Percentiles rank a stretch among this genome's conserved stretches.
Conservation (phyloP, 305 asterid species). For the Striga hermonthica region DNA sequence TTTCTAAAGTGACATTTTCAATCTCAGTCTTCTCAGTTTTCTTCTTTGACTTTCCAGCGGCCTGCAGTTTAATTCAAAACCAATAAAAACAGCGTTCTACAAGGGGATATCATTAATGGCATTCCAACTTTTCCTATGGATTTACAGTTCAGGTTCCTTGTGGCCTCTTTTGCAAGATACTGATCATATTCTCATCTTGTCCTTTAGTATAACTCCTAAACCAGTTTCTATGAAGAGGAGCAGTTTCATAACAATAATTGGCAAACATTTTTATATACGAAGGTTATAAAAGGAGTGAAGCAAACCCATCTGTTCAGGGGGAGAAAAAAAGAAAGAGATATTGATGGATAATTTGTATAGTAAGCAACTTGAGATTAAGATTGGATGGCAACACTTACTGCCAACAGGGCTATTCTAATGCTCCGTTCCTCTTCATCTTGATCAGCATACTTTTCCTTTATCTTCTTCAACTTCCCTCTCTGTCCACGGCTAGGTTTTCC, state of each 20-base stretch:
- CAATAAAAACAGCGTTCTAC: constrained; percentile 21
- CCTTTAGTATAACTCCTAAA: constrained; percentile 13
- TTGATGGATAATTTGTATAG: constrained; percentile 7
- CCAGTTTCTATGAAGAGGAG: constrained; percentile 19
- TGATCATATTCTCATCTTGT: no score
- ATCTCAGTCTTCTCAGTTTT: constrained; percentile 41
- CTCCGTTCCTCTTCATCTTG: constrained; percentile 96
- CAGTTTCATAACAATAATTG: constrained; percentile 22
- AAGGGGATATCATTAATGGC: constrained; percentile 15
- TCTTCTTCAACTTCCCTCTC: constrained; percentile 83
- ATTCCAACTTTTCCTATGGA: background rate
- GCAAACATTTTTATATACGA: constrained; percentile 13
- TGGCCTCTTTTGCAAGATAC: no score
- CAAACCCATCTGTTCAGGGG: background rate
- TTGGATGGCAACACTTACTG: constrained; percentile 50
- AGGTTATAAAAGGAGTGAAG: constrained; percentile 17
- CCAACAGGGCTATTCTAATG: constrained; percentile 79
- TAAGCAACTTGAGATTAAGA: constrained; percentile 12
- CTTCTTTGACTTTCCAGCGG: constrained; percentile 78
- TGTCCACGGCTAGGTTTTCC: constrained; percentile 87
- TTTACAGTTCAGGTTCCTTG: constrained; percentile 1
- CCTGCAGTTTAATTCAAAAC: constrained; percentile 48
- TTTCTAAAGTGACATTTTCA: constrained; percentile 37
- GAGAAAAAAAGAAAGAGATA: background rate
- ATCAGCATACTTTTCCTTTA: constrained; percentile 95